Base-by-base conservation (phyloP, 129 eudicot species). In the Deinandra increscens region DNA sequence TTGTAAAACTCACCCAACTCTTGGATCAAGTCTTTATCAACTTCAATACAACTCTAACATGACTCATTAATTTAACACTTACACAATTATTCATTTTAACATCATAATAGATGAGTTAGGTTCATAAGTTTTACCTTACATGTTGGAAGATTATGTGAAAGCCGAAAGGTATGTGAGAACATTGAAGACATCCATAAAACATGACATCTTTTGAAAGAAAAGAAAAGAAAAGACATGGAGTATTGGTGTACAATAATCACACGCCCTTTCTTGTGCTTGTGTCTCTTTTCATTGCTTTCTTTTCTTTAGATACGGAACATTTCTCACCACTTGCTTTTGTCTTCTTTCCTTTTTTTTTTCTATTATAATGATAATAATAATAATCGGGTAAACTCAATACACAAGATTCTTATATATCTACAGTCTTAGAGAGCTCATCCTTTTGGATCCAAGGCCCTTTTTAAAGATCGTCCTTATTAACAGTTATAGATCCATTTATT, bases 291-390 rank as follows among this genome's bases (percentile, higher is more conserved):
- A 26, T 26, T 68, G 70, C 75, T 68, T 70, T 69, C 66, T 77
- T 69, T 53, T 77, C 75, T 77, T 69, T 29, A 77, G 71, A 77
- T 69, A 61, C 71, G 60, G 71, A 70, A 77, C 76, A 77, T 77
- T 63, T 77, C 66, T 77, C 71, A 39, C 81, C 81, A 77, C 81
- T 77, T 77, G 60, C 71, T 70, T 77, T 62, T 69, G 81, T 77
- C 76, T 77, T 76, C 64, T 68, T 76, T 68, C 18, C 23, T 43
- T 69, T 69, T 20, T n/a, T n/a, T n/a, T 2, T 51, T 26, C n/a
- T n/a, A n/a, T n/a, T n/a, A n/a, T n/a, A n/a, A n/a, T n/a, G n/a
- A n/a, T n/a, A 26, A 26, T 1, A 26, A 26, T 26, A 26, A 26
- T 26, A 26, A 26, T 3, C 31, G 31, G 31, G 31, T 26, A 3